phyloP scores from a whole-genome alignment of 176 grass and related monocot genomes.

The Triticum aestivum region IWGSC_CS_RefSeq_v2.1 NC_057807.1:235977880-235978379 shows the following conservation, averaged over 20 bases:
- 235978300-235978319: background rate
- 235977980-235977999: background rate
- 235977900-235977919: slow-evolving; percentile 19
- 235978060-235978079: background rate
- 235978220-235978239: slow-evolving; percentile 8
- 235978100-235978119: background rate
- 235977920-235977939: background rate
- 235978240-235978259: background rate
- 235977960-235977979: background rate
- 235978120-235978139: background rate
- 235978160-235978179: background rate
- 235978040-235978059: background rate
- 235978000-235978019: background rate
- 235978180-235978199: background rate
- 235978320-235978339: background rate
- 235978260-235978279: background rate
- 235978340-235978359: background rate
- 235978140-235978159: background rate
- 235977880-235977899: background rate
- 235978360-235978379: slow-evolving; percentile 13
- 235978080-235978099: background rate
- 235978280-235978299: background rate
- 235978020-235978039: background rate
- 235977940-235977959: background rate
- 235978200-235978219: background rate